Conservation (phyloP, 78 protist species). For the Bigelowiella natans region DNA sequence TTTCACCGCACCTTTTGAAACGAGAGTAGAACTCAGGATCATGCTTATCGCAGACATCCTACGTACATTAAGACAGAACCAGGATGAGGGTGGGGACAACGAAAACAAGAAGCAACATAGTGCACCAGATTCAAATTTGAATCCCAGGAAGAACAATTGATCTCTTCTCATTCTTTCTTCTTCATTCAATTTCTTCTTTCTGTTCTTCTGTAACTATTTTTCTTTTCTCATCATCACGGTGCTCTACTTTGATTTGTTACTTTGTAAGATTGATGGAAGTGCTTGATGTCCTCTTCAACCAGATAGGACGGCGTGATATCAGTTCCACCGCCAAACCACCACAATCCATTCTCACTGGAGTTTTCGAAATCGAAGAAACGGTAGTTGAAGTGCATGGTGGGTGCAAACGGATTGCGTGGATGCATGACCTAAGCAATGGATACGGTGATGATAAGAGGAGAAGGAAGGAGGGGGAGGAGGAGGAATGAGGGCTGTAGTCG, state of each 20-base stretch:
- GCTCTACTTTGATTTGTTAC: neutral
- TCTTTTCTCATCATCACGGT: neutral
- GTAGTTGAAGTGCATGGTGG: conserved; percentile 55
- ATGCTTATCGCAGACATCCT: conserved; percentile 40
- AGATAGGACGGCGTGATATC: conserved; percentile 40
- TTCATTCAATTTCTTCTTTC: neutral
- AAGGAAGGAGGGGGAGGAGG: neutral
- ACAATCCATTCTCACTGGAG: conserved; percentile 22
- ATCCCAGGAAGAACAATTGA: too few relatives aligned
- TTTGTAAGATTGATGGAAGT: conserved; percentile 44
- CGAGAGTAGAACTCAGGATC: conserved; percentile 15
- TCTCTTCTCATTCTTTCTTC: neutral
- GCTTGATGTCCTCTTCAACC: conserved; percentile 29
- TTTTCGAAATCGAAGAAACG: conserved; percentile 37
- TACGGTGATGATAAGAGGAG: neutral
- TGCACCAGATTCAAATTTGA: too few relatives aligned
- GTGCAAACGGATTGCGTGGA: conserved; percentile 42
- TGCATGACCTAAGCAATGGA: conserved; percentile 25
- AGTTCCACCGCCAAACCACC: conserved; percentile 53
- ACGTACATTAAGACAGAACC: neutral
- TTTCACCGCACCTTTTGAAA: conserved; percentile 27
- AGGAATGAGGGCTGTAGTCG: too few relatives aligned
- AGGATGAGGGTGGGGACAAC: neutral
- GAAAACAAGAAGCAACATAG: too few relatives aligned
- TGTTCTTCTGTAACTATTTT: neutral